Conservation (phyloP, 768 basidiomycete genomes). For the Pulveroboletus frians region DNA sequence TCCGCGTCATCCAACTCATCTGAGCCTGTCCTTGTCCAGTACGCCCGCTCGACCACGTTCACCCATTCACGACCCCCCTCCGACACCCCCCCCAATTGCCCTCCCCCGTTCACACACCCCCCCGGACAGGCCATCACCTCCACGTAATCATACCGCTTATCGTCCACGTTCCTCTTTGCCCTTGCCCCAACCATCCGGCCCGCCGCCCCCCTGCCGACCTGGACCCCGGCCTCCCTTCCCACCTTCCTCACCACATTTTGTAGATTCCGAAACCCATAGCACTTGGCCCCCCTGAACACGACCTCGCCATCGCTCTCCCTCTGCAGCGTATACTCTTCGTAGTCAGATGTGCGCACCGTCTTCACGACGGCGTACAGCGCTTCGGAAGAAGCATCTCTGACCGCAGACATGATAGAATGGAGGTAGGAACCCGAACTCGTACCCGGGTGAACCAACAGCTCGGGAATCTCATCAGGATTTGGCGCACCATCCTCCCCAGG, state of each 20-base stretch:
- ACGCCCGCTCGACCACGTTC: constrained; percentile 70
- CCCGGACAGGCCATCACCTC: constrained; percentile 99
- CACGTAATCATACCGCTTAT: constrained; percentile 75
- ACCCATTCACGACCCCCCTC: constrained; percentile 62
- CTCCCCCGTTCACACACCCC: constrained; percentile 97
- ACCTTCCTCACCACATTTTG: constrained; percentile 95
- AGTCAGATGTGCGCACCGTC: constrained; percentile 66
- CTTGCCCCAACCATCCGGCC: constrained; percentile 34
- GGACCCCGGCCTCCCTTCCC: constrained; percentile 75
- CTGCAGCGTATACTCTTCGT: constrained; percentile 67
- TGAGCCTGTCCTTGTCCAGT: constrained; percentile 50
- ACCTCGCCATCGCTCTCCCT: constrained; percentile 44
- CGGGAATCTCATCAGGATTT: constrained; percentile 45
- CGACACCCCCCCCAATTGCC: constrained; percentile 47
- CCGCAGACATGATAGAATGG: constrained; percentile 63
- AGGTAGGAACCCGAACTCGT: constrained; percentile 92
- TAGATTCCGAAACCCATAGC: constrained; percentile 95
- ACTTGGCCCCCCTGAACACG: constrained; percentile 89
- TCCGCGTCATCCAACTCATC: constrained; percentile 28
- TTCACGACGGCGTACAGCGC: constrained; percentile 50
- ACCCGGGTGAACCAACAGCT: constrained; percentile 72
- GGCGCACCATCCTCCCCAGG: constrained; percentile 41
- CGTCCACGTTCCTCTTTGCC: constrained; percentile 34
- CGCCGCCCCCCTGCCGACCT: constrained; percentile 66
- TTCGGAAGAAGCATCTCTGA: constrained; percentile 39